Base-by-base conservation (phyloP, 352 stramenopile genomes). In the Pythium dissotocum region DNA sequence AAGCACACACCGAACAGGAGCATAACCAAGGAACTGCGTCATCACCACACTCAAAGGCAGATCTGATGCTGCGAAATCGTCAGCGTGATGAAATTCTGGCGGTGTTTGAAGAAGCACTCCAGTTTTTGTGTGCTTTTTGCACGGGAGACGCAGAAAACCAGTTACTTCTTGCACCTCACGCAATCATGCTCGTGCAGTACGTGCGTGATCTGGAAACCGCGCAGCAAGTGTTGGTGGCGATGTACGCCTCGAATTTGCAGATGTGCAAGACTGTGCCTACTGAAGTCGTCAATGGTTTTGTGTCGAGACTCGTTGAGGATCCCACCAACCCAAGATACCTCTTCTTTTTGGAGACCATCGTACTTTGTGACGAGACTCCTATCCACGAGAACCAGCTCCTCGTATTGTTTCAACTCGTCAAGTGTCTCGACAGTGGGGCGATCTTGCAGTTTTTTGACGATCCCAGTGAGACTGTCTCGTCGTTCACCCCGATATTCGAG, bases 401-500 rank as follows among this genome's bases (percentile, higher is more conserved):
- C 2, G 82, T 91, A 14, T 63, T 91, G 5, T 88, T 89, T 28
- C 81, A 90, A 63, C 59, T 91, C 24, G 67, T 89, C n/a, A 90
- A 90, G 56, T 84, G 77, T 51, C 67, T 89, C 24, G 80, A 89
- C 28, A 85, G 67, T 54, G 70, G 65, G 0, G 70, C 70, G 7
- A 73, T 90, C 1, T 40, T 90, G 9, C 81, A 91, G 65, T 73
- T 77, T 33, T 86, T 90, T 62, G 79, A 89, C 42, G 77, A 86
- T 58, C 61, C 74, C 46, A 52, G 51, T 5, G 70, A 65, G 26
- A 75, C 75, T 12, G 40, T 73, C 21, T 33, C 36, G 16, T 46
- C 73, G 4, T 73, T 90, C 51, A 65, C 69, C n/a, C 57, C 48
- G 9, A 54, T 89, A 7, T 77, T 88, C 8, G 42, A 63, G 28